These are phyloP conservation scores for Paraleonurus japonicus DNA, from an alignment of 257 asterid genomes.

Conservation along the genomic window DNA sequence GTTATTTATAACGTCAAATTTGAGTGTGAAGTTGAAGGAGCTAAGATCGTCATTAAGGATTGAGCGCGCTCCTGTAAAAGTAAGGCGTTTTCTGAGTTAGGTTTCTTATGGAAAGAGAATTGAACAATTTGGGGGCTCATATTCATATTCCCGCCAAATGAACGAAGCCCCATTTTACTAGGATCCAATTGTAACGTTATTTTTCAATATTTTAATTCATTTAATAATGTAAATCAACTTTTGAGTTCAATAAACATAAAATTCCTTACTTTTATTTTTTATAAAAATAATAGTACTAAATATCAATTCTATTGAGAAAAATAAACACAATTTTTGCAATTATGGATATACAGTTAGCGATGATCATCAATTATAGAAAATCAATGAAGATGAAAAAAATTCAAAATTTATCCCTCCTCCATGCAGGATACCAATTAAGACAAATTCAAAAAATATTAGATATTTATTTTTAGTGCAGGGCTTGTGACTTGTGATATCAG, in stretches of 20 bases:
- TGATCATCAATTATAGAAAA: neutral
- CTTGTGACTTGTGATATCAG: neutral
- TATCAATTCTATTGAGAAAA: neutral
- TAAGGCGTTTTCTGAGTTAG: constrained; percentile 12
- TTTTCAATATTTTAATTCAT: neutral
- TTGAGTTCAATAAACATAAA: neutral
- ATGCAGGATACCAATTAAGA: neutral
- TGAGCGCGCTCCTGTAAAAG: constrained; percentile 2
- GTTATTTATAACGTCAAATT: neutral
- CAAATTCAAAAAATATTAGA: too few species aligned
- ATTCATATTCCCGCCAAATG: constrained; percentile 55
- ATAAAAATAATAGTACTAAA: neutral
- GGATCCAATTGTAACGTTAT: neutral
- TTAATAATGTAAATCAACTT: neutral
- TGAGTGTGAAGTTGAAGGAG: neutral
- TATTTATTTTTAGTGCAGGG: neutral
- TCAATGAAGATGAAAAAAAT: neutral
- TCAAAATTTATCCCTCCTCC: neutral
- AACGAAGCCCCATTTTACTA: constrained; percentile 19
- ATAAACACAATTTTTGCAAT: neutral
- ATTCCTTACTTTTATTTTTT: neutral
- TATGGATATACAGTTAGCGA: neutral
- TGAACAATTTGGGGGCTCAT: neutral
- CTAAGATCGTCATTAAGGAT: constrained; percentile 13
- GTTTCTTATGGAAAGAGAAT: constrained; percentile 2